Base-by-base conservation (phyloP, 495 filamentous ascomycete genomes). In the Penicillium steckii region DNA sequence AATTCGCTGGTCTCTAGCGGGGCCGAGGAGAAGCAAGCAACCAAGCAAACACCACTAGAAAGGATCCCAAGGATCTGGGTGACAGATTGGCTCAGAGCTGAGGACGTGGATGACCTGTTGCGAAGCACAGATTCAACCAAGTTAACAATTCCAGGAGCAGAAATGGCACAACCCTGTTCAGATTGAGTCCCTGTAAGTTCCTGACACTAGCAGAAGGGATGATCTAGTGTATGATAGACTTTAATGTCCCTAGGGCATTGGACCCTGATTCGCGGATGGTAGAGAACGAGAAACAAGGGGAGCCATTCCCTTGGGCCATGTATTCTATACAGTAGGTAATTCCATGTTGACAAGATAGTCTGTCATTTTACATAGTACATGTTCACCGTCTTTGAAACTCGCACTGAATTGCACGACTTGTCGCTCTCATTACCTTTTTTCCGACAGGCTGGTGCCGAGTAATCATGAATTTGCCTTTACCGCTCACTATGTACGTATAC, bases 161-260 rank as follows among this genome's bases (percentile, higher is more conserved):
- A 37, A 48, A 27, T 5, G 26, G 26, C 5, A 37, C 18, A 35
- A 37, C 33, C 18, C 33, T 37, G 33, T 13, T 21, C 8, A 30
- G 50, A 53, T 42, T 32, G 44, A 47, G 43, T 21, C 41, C 42
- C 41, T 12, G n/a, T 37, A 38, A 42, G 27, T 47, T n/a, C 21
- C 50, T 52, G 30, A 27, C 44, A 54, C 43, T 37, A 48, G 46
- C 21, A 49, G 40, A 23, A 45, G 22, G 19, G 30, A 30, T 23
- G 52, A 52, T 60, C 29, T 55, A 55, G 57, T 52, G 52, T 35
- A 38, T 55, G 48, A 52, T 55, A 55, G 44, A 55, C 52, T 60
- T 55, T 46, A 13, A n/a, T 6, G 15, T 4, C 38, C 22, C 52
- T 48, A 44, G 40, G 22, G 41, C 25, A 32, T 3, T 3, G n/a